A percentile compares a stretch with the other conserved stretches of the same genome.
Evolutionary conservation across 768 basidiomycete genomes (phyloP).

Genomic region (Leccinum disarticulatum): DNA sequence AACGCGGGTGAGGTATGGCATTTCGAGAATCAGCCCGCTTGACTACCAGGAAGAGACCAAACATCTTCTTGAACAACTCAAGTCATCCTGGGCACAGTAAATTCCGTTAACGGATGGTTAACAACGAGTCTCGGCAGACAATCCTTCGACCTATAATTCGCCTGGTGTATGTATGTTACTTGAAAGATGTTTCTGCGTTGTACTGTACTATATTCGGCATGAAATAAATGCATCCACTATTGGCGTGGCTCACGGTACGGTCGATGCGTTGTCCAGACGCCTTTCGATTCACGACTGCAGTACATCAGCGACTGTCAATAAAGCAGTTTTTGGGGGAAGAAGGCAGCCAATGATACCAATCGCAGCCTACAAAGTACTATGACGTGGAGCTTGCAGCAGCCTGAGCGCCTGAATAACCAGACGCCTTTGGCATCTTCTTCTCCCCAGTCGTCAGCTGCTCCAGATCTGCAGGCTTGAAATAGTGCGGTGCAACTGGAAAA

Average conservation of each 20-base stretch:
- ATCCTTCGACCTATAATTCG: not conserved
- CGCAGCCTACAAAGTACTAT: not conserved
- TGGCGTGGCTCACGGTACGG: not conserved
- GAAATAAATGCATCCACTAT: conserved; percentile 1
- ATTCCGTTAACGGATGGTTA: not conserved
- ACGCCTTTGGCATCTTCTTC: conserved; percentile 91
- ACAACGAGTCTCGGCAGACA: not conserved
- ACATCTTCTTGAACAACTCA: conserved; percentile 56
- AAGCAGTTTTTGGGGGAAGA: too few species aligned
- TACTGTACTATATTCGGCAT: not conserved
- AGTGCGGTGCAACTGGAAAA: conserved; percentile 85
- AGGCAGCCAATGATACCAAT: not conserved
- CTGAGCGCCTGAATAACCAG: conserved; percentile 35
- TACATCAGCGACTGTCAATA: not conserved
- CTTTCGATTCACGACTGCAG: conserved; percentile 1
- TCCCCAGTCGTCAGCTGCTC: conserved; percentile 79
- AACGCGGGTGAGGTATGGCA: conserved; percentile 79
- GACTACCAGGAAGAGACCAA: conserved; percentile 71
- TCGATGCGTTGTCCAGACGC: not conserved
- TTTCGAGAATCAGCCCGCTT: conserved; percentile 61
- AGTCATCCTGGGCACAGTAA: conserved; percentile 54
- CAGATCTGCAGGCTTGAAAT: conserved; percentile 84
- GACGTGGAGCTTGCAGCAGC: conserved; percentile 10
- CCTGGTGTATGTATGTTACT: conserved; percentile 7
- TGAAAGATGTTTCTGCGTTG: not conserved